Evolutionary conservation across 2,329 filamentous ascomycete genomes (phyloP), one percentile per base, ranked within the genome.

Genomic region (Fusarium sp.): DNA sequence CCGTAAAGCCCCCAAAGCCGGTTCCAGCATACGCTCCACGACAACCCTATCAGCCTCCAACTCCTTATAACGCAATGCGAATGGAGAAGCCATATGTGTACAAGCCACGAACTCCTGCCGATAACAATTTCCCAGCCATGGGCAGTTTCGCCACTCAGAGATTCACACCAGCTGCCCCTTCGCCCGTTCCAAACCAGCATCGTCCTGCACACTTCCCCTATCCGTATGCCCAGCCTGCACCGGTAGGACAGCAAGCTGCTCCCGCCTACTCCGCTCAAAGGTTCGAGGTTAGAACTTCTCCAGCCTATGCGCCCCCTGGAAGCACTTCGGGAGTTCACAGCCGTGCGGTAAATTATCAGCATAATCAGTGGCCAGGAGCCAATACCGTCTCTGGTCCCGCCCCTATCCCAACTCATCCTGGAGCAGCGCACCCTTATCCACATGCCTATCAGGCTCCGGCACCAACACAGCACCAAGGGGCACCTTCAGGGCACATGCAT

Each of bases 41-140:
- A 68, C 75, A 57, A 38, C 73, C 76, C 48, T 74, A 79, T 49
- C 72, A 79, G n/a, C 37, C 62, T 10, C 21, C 54, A 21, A 46
- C 47, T 5, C 37, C 68, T 35, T 70, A 68, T 33, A 24, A 39
- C 38, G 50, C 61, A 64, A 48, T 43, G 5, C 69, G 72, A 33
- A 39, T 77, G 9, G 82, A 83, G 31, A 87, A 83, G 74, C 85
- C 85, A 8, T 87, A 88, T 63, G 78, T 82, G 33, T 87, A 88
- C 75, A 87, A 88, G 68, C 84, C 85, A 3, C 77, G 80, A 63
- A 80, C 80, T 54, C 76, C 81, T 3, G 65, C 77, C 2, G 75
- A 76, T 21, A 53, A 73, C 7, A 69, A 67, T 10, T 67, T 68
- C 35, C 57, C 44, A 58, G 70, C 71, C n/a, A 57, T 72, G 35